phyloP scores from a whole-genome alignment of 179 eudicot species.

The Spergularia azorica region DNA sequence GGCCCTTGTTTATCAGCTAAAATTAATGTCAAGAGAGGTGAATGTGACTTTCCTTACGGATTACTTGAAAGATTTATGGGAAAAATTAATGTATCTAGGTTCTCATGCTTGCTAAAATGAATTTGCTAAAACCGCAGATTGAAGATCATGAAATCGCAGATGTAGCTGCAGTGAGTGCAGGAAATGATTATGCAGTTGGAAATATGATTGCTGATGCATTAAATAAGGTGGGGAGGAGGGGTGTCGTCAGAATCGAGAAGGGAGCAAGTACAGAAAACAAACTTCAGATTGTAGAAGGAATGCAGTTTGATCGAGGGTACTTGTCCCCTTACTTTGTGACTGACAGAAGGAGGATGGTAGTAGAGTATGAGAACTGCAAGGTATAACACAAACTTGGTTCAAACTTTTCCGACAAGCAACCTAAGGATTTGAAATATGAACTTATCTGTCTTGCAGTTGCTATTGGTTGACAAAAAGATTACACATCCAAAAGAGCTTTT shows the following conservation, averaged over 20 bases:
- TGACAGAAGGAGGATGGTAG: conserved; percentile 62
- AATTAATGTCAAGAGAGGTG: conserved; percentile 73
- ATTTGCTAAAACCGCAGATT: conserved; percentile 38
- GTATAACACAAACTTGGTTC: conserved; percentile 32
- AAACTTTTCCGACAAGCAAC: not conserved
- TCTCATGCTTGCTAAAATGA: conserved; percentile 11
- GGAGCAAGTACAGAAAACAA: conserved; percentile 58
- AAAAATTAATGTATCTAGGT: not conserved
- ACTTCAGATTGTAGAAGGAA: conserved; percentile 77
- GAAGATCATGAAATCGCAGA: conserved; percentile 78
- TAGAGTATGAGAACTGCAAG: conserved; percentile 84
- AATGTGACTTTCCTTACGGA: not conserved
- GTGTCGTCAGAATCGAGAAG: conserved; percentile 67
- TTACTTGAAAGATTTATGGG: not conserved
- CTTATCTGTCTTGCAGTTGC: conserved; percentile 56
- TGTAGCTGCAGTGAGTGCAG: conserved; percentile 90
- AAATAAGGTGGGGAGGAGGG: conserved; percentile 58
- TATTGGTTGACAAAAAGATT: conserved; percentile 84
- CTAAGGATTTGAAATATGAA: not conserved
- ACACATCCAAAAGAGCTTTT: conserved; percentile 73
- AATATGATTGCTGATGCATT: conserved; percentile 79
- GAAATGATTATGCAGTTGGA: conserved; percentile 78
- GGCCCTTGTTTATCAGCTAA: conserved; percentile 70
- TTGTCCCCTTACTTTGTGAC: conserved; percentile 80
- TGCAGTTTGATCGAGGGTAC: conserved; percentile 93